Evolutionary conservation across 495 filamentous ascomycete genomes (phyloP), one percentile per base, ranked within the genome.

Genomic region (Podospora comata): DNA sequence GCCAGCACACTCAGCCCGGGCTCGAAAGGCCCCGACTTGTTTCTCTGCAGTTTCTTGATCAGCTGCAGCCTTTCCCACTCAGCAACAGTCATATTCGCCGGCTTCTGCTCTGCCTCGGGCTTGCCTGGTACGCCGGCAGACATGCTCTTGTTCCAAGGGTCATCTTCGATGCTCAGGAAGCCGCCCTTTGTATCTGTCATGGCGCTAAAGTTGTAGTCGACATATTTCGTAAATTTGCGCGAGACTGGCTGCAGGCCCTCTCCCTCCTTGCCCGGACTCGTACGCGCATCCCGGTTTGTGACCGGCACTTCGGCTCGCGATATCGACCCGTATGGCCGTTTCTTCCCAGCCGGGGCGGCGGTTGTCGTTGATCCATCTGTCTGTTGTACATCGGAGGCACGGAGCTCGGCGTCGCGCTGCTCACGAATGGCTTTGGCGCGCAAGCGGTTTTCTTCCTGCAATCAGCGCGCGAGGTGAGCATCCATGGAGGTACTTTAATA

Each of bases 141-240:
- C 68, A 96, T 81, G 5, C 88, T 89, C 66, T 89, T 91, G 73
- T 96, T 97, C 76, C 88, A 87, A 1, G 95, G 95, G 76, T 99
- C 95, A 74, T 99, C 95, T 68, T 93, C 90, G 0, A 85, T 83
- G 27, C 88, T 90, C 68, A 99, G 77, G 77, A 99, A 99, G 0
- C 95, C 95, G 56, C 95, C 95, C 73, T 97, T 97, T 6, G 95
- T 97, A 76, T 99, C 95, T 16, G 89, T 94, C 92, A 99, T 99
- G 80, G 93, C 93, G 70, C 90, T 92, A 71, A 99, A 93, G 80
- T 99, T 96, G 78, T 97, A 97, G 67, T 99, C 95, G 71, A 99
- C 92, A 79, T 89, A 98, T 78, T 93, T 92, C 57, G 88, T 85
- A 73, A 97, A 97, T 72, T 94, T 97, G 65, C 63, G 60, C 27